These are phyloP conservation scores for Penicillium sp. DNA, from an alignment of 2,329 filamentous ascomycete species.

Conservation along the genomic window DNA sequence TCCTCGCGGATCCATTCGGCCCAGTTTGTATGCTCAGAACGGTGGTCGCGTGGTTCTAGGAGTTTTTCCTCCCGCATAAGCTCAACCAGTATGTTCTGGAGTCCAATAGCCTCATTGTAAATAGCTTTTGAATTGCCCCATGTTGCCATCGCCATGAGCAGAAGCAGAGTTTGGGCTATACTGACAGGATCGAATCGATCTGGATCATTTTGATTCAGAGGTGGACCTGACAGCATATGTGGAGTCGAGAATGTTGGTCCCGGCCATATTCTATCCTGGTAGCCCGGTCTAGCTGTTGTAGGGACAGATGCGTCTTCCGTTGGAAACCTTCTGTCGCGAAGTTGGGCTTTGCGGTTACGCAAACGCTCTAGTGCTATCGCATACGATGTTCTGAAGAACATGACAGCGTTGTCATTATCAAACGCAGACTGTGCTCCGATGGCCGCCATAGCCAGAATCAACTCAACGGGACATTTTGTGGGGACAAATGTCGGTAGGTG, in stretches of 20 bases:
- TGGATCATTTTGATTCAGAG: background rate
- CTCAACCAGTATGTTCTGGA: slow-evolving; percentile 27
- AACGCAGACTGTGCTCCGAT: slow-evolving; percentile 53
- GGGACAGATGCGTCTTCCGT: background rate
- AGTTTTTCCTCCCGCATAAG: slow-evolving; percentile 27
- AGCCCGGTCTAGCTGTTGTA: too few relatives aligned
- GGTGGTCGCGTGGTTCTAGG: slow-evolving; percentile 3
- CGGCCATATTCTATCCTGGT: too few relatives aligned
- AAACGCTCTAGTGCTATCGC: background rate
- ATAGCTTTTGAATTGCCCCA: slow-evolving; percentile 28
- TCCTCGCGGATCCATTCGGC: slow-evolving; percentile 14
- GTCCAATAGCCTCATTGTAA: slow-evolving; percentile 25
- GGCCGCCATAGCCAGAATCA: slow-evolving; percentile 66
- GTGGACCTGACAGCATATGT: background rate
- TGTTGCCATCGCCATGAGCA: slow-evolving; percentile 20
- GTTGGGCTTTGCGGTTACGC: background rate
- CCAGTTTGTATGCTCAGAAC: slow-evolving; percentile 14
- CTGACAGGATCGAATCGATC: background rate
- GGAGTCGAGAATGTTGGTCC: too few relatives aligned
- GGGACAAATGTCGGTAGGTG: slow-evolving; percentile 66
- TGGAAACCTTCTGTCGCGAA: background rate
- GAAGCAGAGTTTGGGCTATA: slow-evolving; percentile 13
- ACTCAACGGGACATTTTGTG: slow-evolving; percentile 61
- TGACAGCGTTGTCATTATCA: slow-evolving; percentile 30
- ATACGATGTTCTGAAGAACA: slow-evolving; percentile 3